Conservation (phyloP, 2,329 filamentous ascomycete species). For the Botryosphaeria dothidea region DNA sequence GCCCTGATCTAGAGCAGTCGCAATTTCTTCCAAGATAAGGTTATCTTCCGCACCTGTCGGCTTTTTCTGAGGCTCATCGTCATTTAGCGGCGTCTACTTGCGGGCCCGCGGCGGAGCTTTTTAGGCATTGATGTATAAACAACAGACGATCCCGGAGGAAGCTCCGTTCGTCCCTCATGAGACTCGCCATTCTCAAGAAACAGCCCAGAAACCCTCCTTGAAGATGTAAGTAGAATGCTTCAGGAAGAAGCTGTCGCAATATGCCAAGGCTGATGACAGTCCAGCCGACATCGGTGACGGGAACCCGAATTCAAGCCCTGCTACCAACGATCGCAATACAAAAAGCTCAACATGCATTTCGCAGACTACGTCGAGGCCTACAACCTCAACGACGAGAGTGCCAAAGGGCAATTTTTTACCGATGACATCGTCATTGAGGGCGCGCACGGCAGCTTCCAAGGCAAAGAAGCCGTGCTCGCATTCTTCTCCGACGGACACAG, state of each 20-base stretch:
- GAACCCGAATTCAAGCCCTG: background rate
- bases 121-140: background rate
- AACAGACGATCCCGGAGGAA: background rate
- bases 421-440: background rate
- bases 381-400: background rate
- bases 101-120: background rate
- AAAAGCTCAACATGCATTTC: background rate
- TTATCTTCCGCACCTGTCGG: background rate
- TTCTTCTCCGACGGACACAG: background rate
- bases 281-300: background rate
- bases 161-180: background rate
- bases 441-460: background rate
- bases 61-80: background rate
- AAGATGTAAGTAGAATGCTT: background rate
- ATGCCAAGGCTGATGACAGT: background rate
- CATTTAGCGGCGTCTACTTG: background rate
- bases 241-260: background rate
- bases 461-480: background rate
- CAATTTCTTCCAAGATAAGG: background rate
- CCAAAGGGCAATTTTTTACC: background rate
- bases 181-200: background rate
- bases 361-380: background rate
- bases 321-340: background rate
- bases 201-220: background rate
- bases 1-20: background rate